Base-by-base conservation (phyloP, 306 rosid genomes). In the Myrica gale region DNA sequence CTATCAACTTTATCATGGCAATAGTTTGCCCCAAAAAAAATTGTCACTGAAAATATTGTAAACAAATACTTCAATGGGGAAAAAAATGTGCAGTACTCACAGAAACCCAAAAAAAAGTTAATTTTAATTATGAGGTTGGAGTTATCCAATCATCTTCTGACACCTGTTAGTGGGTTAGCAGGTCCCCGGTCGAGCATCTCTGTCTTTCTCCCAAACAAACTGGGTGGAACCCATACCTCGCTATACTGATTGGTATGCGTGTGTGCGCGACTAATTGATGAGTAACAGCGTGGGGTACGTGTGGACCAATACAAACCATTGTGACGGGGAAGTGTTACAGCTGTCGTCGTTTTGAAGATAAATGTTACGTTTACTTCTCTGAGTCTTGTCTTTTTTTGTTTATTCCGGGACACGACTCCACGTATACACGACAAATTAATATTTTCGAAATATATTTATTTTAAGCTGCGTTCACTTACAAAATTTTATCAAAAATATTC, bases 221-320 rank as follows among this genome's bases (percentile, higher is more conserved):
- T 6, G 9, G 21, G 54, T 74, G 78, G 58, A 74, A 7, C 79
- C 57, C 57, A 53, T 68, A 1, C 41, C 63, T 32, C 57, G 21
- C n/a, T 44, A 26, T 58, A 23, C n/a, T 1, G 43, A 32, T 9
- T 70, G 70, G 16, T 76, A 46, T 8, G 50, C 5, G 2, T 0
- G 57, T 58, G n/a, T 58, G 39, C n/a, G n/a, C 19, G 76, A 48
- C 71, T 78, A 26, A 45, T 32, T 12, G 9, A 9, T 11, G 13
- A 21, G 52, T 16, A 37, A 48, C 44, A 42, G 19, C 23, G 61
- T 60, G 62, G 63, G 51, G 15, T 51, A 19, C 44, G 7, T 5
- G 9, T 32, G 20, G n/a, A 26, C 44, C 68, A 12, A 61, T 6
- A 32, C 32, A 58, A 56, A 23, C 16, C 17, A 10, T 5, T 61